Percentiles rank a stretch among this genome's conserved stretches.
Conservation (phyloP, 441 rosid species). For the Raphanus hybrid region DNA sequence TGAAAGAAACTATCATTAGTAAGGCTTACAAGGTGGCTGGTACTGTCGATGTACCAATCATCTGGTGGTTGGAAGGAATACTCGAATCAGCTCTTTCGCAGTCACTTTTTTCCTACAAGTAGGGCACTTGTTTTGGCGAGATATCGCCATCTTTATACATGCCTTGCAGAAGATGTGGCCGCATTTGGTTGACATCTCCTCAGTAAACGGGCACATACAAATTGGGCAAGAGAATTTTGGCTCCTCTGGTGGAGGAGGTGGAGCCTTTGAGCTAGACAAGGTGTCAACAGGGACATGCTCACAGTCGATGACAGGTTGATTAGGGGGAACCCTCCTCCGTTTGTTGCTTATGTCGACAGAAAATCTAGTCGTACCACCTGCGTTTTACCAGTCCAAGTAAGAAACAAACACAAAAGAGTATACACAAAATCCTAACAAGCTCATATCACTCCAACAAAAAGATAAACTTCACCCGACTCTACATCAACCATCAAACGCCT, state of each 20-base stretch:
- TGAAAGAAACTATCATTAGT: not conserved
- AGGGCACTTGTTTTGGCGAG: constrained; percentile 76
- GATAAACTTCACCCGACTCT: constrained; percentile 63
- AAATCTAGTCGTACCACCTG: constrained; percentile 52
- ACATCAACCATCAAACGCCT: constrained; percentile 57
- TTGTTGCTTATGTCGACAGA: constrained; percentile 47
- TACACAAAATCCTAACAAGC: not conserved
- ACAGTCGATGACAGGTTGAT: constrained; percentile 50
- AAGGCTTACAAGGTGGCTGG: constrained; percentile 48
- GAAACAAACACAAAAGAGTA: not conserved
- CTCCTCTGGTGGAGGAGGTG: constrained; percentile 52
- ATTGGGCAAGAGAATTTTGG: constrained; percentile 89
- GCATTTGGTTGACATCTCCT: constrained; percentile 91
- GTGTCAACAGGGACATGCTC: constrained; percentile 37
- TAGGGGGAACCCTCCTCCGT: constrained; percentile 60
- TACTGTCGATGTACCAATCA: constrained; percentile 40
- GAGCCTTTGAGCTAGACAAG: constrained; percentile 28
- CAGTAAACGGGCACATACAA: constrained; percentile 78
- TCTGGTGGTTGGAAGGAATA: constrained; percentile 86
- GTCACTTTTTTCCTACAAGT: constrained; percentile 86
- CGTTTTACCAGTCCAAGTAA: constrained; percentile 23
- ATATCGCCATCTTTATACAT: constrained; percentile 79
- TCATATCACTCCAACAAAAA: not conserved
- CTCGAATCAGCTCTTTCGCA: constrained; percentile 79
- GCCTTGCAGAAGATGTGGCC: constrained; percentile 94